Conservation (phyloP, 164 flowering plant genomes). For the Liquidambar formosana region DNA sequence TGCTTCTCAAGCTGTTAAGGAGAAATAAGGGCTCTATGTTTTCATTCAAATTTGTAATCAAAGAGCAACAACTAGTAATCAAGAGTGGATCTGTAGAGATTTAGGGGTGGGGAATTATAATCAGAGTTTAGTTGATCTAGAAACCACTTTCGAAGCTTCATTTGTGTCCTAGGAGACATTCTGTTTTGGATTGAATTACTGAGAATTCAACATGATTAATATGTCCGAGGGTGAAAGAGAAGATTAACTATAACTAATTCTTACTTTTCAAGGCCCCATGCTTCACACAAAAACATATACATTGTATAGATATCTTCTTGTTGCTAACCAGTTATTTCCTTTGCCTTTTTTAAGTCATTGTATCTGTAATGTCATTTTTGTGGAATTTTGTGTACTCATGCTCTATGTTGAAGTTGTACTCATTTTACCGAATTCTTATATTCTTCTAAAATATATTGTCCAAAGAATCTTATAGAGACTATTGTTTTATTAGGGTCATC, state of each 20-base stretch:
- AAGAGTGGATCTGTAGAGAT: too few relatives aligned
- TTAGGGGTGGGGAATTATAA: too few relatives aligned
- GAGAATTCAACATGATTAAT: background rate
- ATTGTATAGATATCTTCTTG: background rate
- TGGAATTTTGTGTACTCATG: background rate
- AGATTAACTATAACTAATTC: background rate
- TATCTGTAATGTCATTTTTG: background rate
- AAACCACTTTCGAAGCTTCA: too few relatives aligned
- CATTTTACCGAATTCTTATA: background rate
- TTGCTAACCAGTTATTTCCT: background rate
- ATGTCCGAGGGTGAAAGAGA: background rate
- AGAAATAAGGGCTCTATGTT: too few relatives aligned
- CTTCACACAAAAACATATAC: background rate
- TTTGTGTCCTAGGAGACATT: too few relatives aligned
- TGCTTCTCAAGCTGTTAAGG: too few relatives aligned
- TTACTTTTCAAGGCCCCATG: background rate
- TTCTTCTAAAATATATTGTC: background rate
- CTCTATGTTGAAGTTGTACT: background rate
- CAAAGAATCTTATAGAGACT: background rate
- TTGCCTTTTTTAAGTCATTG: background rate
- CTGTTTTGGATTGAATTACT: background rate
- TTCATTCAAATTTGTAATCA: too few relatives aligned
- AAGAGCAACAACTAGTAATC: too few relatives aligned
- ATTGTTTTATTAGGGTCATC: background rate
- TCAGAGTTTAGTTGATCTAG: too few relatives aligned